These are phyloP conservation scores for Podaxis mareebaensis DNA, from an alignment of 768 basidiomycete genomes.

Conservation along the genomic window DNA sequence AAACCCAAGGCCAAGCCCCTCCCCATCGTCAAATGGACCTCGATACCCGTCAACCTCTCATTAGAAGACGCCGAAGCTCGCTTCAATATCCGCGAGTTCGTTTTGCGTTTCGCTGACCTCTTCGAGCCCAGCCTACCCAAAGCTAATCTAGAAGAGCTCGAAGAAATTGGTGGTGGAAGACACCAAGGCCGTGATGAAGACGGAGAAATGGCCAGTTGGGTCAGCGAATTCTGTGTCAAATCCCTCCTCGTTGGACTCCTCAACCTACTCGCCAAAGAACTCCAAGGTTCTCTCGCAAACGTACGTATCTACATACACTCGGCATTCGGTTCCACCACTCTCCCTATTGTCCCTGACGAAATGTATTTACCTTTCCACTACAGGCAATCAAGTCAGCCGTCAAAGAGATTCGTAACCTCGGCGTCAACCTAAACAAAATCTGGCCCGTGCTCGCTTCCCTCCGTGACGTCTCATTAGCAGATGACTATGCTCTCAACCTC, in stretches of 20 bases:
- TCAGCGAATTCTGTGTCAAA: constrained; percentile 65
- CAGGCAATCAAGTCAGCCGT: constrained; percentile 46
- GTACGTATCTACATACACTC: constrained; percentile 24
- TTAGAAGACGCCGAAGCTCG: constrained; percentile 56
- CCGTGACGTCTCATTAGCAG: constrained; percentile 2
- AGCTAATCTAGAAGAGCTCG: constrained; percentile 62
- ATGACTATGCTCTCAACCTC: constrained; percentile 5
- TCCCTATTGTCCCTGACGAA: constrained; percentile 1
- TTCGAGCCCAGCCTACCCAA: constrained; percentile 46
- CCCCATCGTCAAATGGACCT: constrained; percentile 56
- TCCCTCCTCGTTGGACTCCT: constrained; percentile 65
- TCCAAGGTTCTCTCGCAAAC: constrained; percentile 36
- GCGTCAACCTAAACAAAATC: constrained; percentile 60
- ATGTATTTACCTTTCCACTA: constrained; percentile 3
- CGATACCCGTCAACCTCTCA: constrained; percentile 42
- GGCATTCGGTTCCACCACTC: constrained; percentile 1
- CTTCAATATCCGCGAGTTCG: constrained; percentile 74
- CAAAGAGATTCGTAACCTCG: constrained; percentile 52
- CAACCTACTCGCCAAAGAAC: constrained; percentile 48
- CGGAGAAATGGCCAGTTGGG: constrained; percentile 53
- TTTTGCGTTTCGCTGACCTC: constrained; percentile 58
- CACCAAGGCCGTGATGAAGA: constrained; percentile 32
- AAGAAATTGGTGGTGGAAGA: constrained; percentile 44
- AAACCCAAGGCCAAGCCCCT: constrained; percentile 37
- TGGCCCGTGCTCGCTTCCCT: constrained; percentile 51